phyloP scores from a whole-genome alignment of 2,329 filamentous ascomycete species.

The Alternaria ventricosa region DNA sequence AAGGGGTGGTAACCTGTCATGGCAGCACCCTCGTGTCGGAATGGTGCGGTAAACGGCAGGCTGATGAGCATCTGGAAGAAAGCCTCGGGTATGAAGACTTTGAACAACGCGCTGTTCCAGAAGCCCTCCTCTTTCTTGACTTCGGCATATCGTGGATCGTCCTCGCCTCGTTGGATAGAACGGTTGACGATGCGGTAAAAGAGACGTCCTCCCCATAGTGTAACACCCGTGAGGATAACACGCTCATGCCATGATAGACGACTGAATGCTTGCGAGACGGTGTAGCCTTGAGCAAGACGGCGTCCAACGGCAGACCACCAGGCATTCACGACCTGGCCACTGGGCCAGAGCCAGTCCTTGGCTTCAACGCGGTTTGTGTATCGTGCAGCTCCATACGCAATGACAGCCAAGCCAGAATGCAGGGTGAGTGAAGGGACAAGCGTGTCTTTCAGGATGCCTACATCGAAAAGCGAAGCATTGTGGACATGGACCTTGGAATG shows the following conservation, averaged over 20 bases:
- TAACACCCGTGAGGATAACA: constrained; percentile 63
- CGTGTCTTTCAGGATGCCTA: constrained; percentile 62
- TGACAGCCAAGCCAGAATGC: constrained; percentile 59
- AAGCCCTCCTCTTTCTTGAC: constrained; percentile 61
- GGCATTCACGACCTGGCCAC: constrained; percentile 62
- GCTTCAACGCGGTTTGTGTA: constrained; percentile 62
- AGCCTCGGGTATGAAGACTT: constrained; percentile 64
- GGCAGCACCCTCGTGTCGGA: constrained; percentile 54
- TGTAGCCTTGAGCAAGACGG: constrained; percentile 57
- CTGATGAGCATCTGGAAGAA: constrained; percentile 64
- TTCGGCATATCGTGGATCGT: constrained; percentile 63
- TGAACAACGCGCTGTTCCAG: constrained; percentile 64
- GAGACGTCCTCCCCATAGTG: constrained; percentile 63
- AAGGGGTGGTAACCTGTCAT: constrained; percentile 47
- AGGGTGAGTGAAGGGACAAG: constrained; percentile 62
- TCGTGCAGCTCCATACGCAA: constrained; percentile 60
- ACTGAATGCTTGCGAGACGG: constrained; percentile 55
- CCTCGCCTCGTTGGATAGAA: constrained; percentile 57
- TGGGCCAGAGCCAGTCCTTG: constrained; percentile 68
- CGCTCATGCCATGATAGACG: constrained; percentile 62
- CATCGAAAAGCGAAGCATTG: constrained; percentile 42
- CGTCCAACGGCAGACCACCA: constrained; percentile 67
- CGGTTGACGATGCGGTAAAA: constrained; percentile 62
- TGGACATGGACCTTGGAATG: constrained; percentile 45
- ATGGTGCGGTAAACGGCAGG: constrained; percentile 63